A percentile compares a stretch with the other conserved stretches of the same genome.
Evolutionary conservation across 176 grass and related monocot genomes (phyloP).

Genomic region (Triticum turgidum): DNA sequence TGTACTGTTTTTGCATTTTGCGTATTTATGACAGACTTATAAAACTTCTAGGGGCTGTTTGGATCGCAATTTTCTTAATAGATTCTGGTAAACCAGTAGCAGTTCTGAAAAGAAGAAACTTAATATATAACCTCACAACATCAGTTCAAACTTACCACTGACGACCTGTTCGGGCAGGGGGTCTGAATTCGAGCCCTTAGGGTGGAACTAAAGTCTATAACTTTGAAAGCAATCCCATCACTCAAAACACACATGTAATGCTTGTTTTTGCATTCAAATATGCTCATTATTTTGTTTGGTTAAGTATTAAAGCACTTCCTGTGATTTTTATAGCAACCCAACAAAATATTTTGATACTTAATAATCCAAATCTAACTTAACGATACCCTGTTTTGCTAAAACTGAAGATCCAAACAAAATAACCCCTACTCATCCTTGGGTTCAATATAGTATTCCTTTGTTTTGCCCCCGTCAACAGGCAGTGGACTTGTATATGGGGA

Average conservation of each 20-base stretch:
- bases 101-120: background rate
- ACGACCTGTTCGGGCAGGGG: background rate
- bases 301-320: background rate
- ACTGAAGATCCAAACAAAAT: background rate
- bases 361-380: background rate
- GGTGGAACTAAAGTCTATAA: background rate
- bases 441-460: background rate
- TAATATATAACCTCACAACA: background rate
- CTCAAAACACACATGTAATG: background rate
- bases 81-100: too few species aligned
- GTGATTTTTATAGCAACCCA: background rate
- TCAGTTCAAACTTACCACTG: background rate
- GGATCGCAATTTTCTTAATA: background rate
- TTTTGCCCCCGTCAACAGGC: conserved; percentile 35
- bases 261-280: background rate
- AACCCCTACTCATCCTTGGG: background rate
- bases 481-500: conserved; percentile 85
- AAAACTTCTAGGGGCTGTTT: background rate
- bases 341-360: background rate
- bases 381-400: background rate
- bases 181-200: background rate
- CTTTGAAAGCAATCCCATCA: background rate
- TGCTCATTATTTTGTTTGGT: background rate
- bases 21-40: background rate
- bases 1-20: background rate